Evolutionary conservation across 2,329 filamentous ascomycete species (phyloP).

Genomic region (Trichoderma guizhouense): DNA sequence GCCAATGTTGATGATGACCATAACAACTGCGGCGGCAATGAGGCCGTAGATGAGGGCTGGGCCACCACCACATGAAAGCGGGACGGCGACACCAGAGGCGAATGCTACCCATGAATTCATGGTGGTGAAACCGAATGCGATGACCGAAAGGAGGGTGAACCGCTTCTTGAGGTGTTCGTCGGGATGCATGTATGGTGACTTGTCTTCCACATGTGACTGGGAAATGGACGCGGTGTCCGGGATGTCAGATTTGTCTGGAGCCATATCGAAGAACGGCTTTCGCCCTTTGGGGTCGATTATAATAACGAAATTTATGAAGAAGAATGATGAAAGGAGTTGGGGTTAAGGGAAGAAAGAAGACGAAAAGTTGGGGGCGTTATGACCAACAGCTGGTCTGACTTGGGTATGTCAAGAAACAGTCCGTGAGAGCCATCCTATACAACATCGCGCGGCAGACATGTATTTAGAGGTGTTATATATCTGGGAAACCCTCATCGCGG

Average conservation of each 20-base stretch:
- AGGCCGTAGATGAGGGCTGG: slow-evolving; percentile 27
- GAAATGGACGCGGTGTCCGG: slow-evolving; percentile 4
- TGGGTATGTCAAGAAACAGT: background rate
- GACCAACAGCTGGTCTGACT: background rate
- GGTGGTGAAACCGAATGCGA: slow-evolving; percentile 28
- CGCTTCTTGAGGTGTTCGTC: slow-evolving; percentile 24
- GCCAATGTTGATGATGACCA: slow-evolving; percentile 26
- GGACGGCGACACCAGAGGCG: slow-evolving; percentile 25
- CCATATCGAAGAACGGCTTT: background rate
- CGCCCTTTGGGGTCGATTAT: background rate
- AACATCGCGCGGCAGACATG: background rate
- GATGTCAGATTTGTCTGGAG: background rate
- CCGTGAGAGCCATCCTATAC: background rate
- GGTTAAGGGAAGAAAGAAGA: background rate
- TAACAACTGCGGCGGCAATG: slow-evolving; percentile 24
- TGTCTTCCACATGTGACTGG: slow-evolving; percentile 21
- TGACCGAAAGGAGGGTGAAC: slow-evolving; percentile 26
- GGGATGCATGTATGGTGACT: slow-evolving; percentile 15
- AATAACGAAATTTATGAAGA: background rate
- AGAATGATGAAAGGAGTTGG: background rate
- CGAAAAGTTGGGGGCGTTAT: background rate
- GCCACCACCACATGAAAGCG: slow-evolving; percentile 26
- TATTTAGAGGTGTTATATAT: background rate
- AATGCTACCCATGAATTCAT: slow-evolving; percentile 29
- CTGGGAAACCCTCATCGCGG: background rate